Base-by-base conservation (phyloP, 1,284 basidiomycete genomes). In the Hymenochaete sp. region DNA sequence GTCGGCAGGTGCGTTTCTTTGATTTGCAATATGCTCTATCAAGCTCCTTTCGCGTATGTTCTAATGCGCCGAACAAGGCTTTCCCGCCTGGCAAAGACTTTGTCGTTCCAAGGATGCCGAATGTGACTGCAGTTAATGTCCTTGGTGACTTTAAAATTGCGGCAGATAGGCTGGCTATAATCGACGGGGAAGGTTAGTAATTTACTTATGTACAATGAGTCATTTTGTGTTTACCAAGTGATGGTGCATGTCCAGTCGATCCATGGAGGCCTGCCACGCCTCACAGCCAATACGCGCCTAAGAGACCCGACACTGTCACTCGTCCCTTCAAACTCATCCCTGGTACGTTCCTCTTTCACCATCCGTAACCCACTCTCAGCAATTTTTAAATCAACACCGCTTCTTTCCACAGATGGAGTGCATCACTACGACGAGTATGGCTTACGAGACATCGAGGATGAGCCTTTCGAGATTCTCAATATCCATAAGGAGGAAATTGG, bases 341-440 rank as follows among this genome's bases (percentile, higher is more conserved):
- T n/a, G 71, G 87, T 88, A 54, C 32, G 78, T 67, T 13, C n/a
- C 18, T 21, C 25, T 37, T 37, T 14, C 11, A 39, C 26, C n/a
- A 26, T 38, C 4, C 45, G 8, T 14, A 32, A 16, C 26, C 43
- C 10, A 31, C 37, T 21, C 41, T 32, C 13, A 18, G 45, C 18
- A 38, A 27, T 22, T 25, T 13, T 13, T 10, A n/a, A 27, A 6
- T n/a, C n/a, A n/a, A n/a, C n/a, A 35, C 13, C 9, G n/a, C 39
- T 8, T n/a, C 11, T 43, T 4, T 40, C 38, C 13, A 39, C 52
- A 88, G 84, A 77, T 48, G 90, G 74, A 14, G 87, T 93, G 2
- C 92, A 96, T 59, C 92, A 95, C 57, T 95, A 82, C 57, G 92
- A 95, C 56, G 88, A 93, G 65, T 84, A 86, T 57, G 91, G 92